Conservation (phyloP, 2,329 filamentous ascomycete species). For the Aspergillus arachidicola region DNA sequence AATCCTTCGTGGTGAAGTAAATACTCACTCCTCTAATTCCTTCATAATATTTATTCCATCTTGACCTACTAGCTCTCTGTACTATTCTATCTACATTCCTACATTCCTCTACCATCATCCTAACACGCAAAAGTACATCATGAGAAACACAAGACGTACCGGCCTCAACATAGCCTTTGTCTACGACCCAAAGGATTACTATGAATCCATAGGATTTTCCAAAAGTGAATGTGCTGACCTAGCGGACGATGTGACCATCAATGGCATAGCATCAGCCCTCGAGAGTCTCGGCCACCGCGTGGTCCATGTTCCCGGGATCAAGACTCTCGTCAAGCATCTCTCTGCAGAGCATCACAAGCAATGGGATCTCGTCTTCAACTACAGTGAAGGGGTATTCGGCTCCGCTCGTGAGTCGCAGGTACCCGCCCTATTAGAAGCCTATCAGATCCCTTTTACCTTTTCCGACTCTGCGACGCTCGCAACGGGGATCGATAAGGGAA, state of each 20-base stretch:
- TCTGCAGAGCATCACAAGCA: conserved; percentile 16
- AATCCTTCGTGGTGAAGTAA: background rate
- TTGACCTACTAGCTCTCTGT: background rate
- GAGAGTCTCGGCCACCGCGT: conserved; percentile 18
- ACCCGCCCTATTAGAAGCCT: conserved; percentile 29
- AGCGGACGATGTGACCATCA: conserved; percentile 19
- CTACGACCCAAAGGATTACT: conserved; percentile 15
- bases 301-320: conserved; percentile 16
- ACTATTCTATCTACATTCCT: background rate
- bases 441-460: conserved; percentile 28
- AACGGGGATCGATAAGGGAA: conserved; percentile 24
- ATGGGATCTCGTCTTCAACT: conserved; percentile 33
- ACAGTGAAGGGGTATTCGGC: conserved; percentile 25
- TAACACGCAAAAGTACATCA: background rate
- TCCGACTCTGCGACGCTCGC: conserved; percentile 25
- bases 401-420: conserved; percentile 27
- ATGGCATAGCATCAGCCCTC: conserved; percentile 15
- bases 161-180: conserved; percentile 16
- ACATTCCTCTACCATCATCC: background rate
- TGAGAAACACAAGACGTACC: background rate
- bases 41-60: background rate
- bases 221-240: conserved; percentile 20
- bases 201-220: conserved; percentile 14
- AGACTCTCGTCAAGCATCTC: conserved; percentile 19
- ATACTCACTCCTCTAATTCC: background rate